Base-by-base conservation (phyloP, 176 grass and related monocot genomes). In the Poa pratensis region DNA sequence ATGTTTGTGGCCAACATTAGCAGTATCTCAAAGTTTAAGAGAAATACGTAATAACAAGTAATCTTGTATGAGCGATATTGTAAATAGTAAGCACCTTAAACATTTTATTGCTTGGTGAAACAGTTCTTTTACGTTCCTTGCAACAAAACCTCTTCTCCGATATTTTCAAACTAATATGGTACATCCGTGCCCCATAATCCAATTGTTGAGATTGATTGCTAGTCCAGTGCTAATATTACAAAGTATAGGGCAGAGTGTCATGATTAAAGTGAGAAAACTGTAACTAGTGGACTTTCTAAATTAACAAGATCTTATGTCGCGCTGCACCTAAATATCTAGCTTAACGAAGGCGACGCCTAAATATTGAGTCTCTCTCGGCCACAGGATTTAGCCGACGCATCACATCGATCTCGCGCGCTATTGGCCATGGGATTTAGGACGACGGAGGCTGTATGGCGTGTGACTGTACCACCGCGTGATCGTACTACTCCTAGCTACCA, bases 391-490 rank as follows among this genome's bases (percentile, higher is more conserved):
- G 70, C 14, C 5, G 42, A 49, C 70, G 43, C 14, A 43, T 73
- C 70, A 50, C 43, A 50, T 73, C 70, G 22, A 73, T 26, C 42
- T 14, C 16, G 69, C 13, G 69, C 13, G 3, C 7, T 73, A 17
- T 49, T 73, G 22, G 70, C 70, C 37, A 15, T 42, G 45, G 6
- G 42, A 73, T 50, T 7, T 46, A 73, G 70, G 70, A 73, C 39
- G 69, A 73, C 5, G 69, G n/a, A 22, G 18, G 37, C 67, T 45
- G 23, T 71, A 45, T 6, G 70, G 70, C 43, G 23, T 73, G 23
- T 73, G 70, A 73, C 70, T 73, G 70, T 73, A 73, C 70, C 22
- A 8, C 22, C 70, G 70, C 70, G 70, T 73, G 70, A 49, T 3
- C 0, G 14, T 73, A 24, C 34, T 39, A 43, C n/a, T n/a, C n/a